Base-by-base conservation (phyloP, 768 basidiomycete genomes). In the Xerocomellus intermedius region DNA sequence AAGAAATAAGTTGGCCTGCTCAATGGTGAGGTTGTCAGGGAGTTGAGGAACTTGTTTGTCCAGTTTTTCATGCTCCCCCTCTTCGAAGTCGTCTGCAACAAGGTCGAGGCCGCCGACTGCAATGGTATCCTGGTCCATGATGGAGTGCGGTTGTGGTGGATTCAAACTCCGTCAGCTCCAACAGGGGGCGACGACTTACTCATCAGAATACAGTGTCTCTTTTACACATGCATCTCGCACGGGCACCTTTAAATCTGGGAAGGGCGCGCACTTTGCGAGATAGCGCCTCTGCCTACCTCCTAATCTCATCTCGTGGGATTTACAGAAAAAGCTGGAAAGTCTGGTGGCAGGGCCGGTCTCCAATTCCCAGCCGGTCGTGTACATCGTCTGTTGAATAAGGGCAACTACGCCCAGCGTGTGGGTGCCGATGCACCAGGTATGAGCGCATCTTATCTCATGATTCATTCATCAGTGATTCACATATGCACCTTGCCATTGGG, bases 351-450 rank as follows among this genome's bases (percentile, higher is more conserved):
- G 62, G 74, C 86, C 13, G 86, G 86, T 63, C 82, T 88, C 52
- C 85, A 89, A 70, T 90, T 94, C 79, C 91, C 91, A 50, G 91
- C 93, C 63, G 91, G 91, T 80, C 91, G 91, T 88, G 84, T 93
- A 57, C 91, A 91, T 76, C 85, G 89, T 82, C 83, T 91, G 41
- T 72, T 93, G 73, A 91, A 91, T 79, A 83, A 82, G 73, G 91
- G 91, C 50, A 92, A 93, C 79, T 93, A 91, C 60, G 87, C 88
- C 47, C 86, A 89, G 63, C 88, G 92, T 71, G 85, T 94, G 58
- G 91, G 92, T 74, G 89, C 91, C 52, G 91, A 91, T 76, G 89
- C 92, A 59, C 90, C 92, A 67, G 86, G 86, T 87, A 58, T 6
- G 56, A n/a, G 21, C 2, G 1, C 12, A 32, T 28, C 7, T 6